Evolutionary conservation across 2,329 filamentous ascomycete species (phyloP), one percentile per base, ranked within the genome.

Genomic region (Sporothrix sp.): DNA sequence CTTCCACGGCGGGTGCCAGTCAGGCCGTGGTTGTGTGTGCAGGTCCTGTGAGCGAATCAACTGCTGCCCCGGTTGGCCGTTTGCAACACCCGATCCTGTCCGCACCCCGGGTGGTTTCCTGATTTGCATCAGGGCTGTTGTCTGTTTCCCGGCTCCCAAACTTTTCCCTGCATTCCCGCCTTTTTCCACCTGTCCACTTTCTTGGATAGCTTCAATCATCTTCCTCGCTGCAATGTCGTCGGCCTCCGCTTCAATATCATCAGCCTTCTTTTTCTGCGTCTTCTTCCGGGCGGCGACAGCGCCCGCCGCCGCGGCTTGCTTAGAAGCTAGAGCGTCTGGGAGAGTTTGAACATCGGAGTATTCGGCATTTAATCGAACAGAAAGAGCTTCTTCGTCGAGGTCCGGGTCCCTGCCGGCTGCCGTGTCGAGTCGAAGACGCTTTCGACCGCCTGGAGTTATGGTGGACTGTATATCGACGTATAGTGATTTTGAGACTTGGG

Each of bases 1-100:
- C 76, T 96, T 97, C 93, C 94, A 98, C 11, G 94, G 94, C 54
- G 90, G 81, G 65, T 98, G 93, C 93, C 93, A 98, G 52, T 96
- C 85, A 1, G 94, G 94, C 65, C 84, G 88, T 52, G 82, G 74
- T 57, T 70, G 64, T 33, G 57, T 58, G 33, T 60, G 60, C 42
- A 59, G 56, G 50, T 65, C 65, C 32, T 58, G 59, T 52, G 58
- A 56, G 33, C 59, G 62, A 36, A 62, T 59, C 61, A 63, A 68
- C 61, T 60, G 64, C 62, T 59, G 67, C 54, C 62, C 69, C 54
- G 55, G 63, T 60, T 56, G 65, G 61, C 51, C 66, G 56, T 55
- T 60, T 9, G 44, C 32, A 3, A 52, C 48, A 59, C 54, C 54
- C 56, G 48, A 35, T 7, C 53, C 54, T 2, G 57, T 52, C 42